Evolutionary conservation across 805 yeast species (phyloP).

Genomic region (Yamadazyma tumulicola): DNA sequence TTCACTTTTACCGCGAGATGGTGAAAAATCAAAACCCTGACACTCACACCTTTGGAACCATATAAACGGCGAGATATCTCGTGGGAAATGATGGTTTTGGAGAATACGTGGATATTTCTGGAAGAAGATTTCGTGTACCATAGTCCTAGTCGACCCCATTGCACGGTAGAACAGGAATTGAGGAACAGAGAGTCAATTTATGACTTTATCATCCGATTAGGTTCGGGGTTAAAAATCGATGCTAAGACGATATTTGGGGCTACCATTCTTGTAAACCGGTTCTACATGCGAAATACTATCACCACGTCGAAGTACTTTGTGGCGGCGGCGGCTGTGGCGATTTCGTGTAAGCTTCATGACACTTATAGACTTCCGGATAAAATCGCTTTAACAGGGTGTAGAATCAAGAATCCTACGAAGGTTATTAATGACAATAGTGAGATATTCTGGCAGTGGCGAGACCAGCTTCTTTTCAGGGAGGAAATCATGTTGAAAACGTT

Average conservation of each 20-base stretch:
- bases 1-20: slow-evolving; percentile 3
- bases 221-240: slow-evolving; percentile 35
- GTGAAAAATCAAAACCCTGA: background rate
- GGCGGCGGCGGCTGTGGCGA: slow-evolving; percentile 41
- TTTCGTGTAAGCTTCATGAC: slow-evolving; percentile 41
- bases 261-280: slow-evolving; percentile 36
- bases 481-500: slow-evolving; percentile 36
- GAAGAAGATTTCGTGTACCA: slow-evolving; percentile 29
- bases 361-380: slow-evolving; percentile 42
- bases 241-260: slow-evolving; percentile 42
- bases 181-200: slow-evolving; percentile 34
- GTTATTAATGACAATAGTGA: slow-evolving; percentile 36
- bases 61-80: background rate
- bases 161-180: slow-evolving; percentile 34
- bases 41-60: too few relatives aligned
- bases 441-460: slow-evolving; percentile 43
- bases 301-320: slow-evolving; percentile 42
- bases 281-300: slow-evolving; percentile 40
- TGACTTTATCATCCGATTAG: slow-evolving; percentile 36
- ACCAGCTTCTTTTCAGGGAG: slow-evolving; percentile 40
- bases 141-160: slow-evolving; percentile 30
- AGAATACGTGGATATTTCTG: slow-evolving; percentile 36
- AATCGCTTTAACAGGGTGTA: slow-evolving; percentile 37
- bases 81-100: background rate
- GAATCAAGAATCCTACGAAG: slow-evolving; percentile 32